Evolutionary conservation across 352 stramenopile genomes (phyloP).

Genomic region (Elongisporangium prolatum): DNA sequence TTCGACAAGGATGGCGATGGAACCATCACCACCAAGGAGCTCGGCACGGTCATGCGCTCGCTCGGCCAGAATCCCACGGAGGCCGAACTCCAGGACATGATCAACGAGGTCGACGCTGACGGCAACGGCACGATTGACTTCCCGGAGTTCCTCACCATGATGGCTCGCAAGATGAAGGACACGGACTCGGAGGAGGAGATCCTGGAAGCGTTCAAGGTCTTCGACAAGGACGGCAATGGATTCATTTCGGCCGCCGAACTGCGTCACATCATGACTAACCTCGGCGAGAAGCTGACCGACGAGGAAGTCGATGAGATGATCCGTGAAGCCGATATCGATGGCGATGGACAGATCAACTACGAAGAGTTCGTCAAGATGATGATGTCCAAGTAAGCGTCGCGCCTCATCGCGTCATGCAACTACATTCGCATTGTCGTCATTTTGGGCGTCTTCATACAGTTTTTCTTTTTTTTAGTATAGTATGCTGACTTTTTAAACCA

Average conservation of each 20-base stretch:
- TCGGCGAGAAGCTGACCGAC: constrained; percentile 98
- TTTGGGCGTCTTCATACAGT: background rate
- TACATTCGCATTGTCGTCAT: background rate
- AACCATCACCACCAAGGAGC: constrained; percentile 99
- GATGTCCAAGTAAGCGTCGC: constrained; percentile 92
- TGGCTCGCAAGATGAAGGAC: constrained; percentile 99
- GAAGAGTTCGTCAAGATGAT: constrained; percentile 99
- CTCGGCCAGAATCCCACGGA: constrained; percentile 98
- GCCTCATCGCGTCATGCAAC: background rate
- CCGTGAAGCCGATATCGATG: constrained; percentile 97
- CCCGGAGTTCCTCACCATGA: constrained; percentile 99
- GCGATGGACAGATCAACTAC: constrained; percentile 99
- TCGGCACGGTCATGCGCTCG: constrained; percentile 98
- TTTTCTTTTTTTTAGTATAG: background rate
- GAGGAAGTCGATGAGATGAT: constrained; percentile 99
- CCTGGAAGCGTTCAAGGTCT: constrained; percentile 98
- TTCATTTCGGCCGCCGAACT: constrained; percentile 98
- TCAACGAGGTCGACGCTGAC: constrained; percentile 99
- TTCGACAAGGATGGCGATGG: constrained; percentile 99
- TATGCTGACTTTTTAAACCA: background rate
- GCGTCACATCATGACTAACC: constrained; percentile 99
- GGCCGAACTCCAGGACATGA: constrained; percentile 98
- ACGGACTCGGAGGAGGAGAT: constrained; percentile 99
- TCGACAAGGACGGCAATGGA: constrained; percentile 98
- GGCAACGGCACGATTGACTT: constrained; percentile 99